phyloP scores from a whole-genome alignment of 371 early-diverging fungal genomes.

The Zopfochytrium polystomum region DNA sequence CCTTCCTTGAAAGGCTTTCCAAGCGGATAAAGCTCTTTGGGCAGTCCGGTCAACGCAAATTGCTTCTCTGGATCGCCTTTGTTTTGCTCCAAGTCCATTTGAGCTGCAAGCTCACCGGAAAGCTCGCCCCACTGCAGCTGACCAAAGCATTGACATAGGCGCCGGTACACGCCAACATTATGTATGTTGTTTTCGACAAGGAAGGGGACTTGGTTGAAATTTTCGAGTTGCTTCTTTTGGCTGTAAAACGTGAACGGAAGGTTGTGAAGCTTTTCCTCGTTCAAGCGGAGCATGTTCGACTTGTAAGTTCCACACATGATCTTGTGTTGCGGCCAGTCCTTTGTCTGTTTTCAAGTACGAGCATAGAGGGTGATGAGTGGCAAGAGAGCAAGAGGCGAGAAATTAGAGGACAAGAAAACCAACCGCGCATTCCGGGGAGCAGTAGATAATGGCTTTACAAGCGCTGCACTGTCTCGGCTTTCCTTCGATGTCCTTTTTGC shows the following conservation, averaged over 20 bases:
- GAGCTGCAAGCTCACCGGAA: constrained; percentile 32
- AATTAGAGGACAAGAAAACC: constrained; percentile 11
- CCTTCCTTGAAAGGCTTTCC: constrained; percentile 28
- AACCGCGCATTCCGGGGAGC: constrained; percentile 46
- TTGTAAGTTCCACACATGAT: constrained; percentile 37
- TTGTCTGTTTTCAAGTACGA: constrained; percentile 32
- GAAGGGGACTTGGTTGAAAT: constrained; percentile 46
- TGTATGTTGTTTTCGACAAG: constrained; percentile 39
- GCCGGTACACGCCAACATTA: constrained; percentile 47
- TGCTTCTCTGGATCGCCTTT: constrained; percentile 23
- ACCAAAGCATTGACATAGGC: constrained; percentile 45
- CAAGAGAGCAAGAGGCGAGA: background rate
- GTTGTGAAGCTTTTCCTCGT: constrained; percentile 37
- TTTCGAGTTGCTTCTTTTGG: constrained; percentile 35
- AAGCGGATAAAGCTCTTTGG: constrained; percentile 39
- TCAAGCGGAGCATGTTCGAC: constrained; percentile 33
- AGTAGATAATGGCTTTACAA: constrained; percentile 50
- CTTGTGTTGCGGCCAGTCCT: constrained; percentile 52
- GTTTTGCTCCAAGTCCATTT: constrained; percentile 20
- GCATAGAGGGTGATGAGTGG: background rate
- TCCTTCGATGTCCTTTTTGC: constrained; percentile 42
- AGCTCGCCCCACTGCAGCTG: constrained; percentile 43
- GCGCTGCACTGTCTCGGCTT: constrained; percentile 51
- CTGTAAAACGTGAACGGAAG: constrained; percentile 49
- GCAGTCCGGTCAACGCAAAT: constrained; percentile 37